Evolutionary conservation across 306 rosid genomes (phyloP), one percentile per base, ranked within the genome.

Genomic region (Arachis hypogaea): DNA sequence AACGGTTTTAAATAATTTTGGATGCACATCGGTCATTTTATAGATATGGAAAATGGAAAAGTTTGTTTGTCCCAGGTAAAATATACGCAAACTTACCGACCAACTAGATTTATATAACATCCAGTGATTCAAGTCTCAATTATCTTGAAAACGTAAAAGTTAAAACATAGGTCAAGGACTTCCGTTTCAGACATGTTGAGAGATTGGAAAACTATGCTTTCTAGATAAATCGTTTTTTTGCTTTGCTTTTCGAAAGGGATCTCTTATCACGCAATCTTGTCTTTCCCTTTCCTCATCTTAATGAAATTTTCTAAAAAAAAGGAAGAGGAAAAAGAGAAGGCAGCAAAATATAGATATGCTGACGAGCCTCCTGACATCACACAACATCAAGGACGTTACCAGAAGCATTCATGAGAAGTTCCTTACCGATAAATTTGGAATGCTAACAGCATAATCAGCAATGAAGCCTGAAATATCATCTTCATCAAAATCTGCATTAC

Each of bases 341-440:
- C 59, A 77, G 77, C 64, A 67, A 78, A 82, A 72, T 72, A 80
- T 68, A 57, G 86, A 54, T 59, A 77, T 68, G 77, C 78, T 80
- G 74, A 43, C 9, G 77, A 69, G 83, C 82, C 78, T 75, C 81
- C 60, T 33, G 68, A 50, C 52, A 79, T 72, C 70, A 76, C 71
- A 71, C 75, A 73, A 82, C 87, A 83, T 70, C 68, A 78, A 80
- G 84, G 76, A 75, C 69, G 69, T 85, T 89, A 83, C 87, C 84
- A 82, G 87, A 66, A 78, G 69, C 66, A 82, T 80, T 85, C 90
- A 88, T 82, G 87, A 84, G 79, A 91, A 89, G 87, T 80, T 89
- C 84, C 96, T 93, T 88, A 93, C 98, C 97, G 14, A 84, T 86
- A 88, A 82, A 85, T 91, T 89, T 72, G 92, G 98, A 81, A 89